Evolutionary conservation across 495 filamentous ascomycete species (phyloP).

Genomic region (Penicillium parvum): DNA sequence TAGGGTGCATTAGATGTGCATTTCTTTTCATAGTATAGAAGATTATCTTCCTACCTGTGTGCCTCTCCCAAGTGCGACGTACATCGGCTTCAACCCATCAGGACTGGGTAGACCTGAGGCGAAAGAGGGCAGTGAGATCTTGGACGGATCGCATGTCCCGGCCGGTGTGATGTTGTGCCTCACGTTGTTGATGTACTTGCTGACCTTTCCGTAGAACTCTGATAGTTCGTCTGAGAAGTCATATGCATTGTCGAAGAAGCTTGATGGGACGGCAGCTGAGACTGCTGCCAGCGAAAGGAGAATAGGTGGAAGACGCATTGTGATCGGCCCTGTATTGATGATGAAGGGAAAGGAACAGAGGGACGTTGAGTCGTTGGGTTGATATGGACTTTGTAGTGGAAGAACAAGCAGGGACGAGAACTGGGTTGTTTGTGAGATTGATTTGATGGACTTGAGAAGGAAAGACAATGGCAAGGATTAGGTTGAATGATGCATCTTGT

Average conservation of each 20-base stretch:
- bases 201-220: slow-evolving; percentile 37
- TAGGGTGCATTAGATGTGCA: neutral
- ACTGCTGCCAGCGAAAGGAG: slow-evolving; percentile 29
- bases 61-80: slow-evolving; percentile 82
- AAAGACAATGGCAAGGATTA: slow-evolving; percentile 9
- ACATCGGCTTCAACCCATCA: slow-evolving; percentile 56
- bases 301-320: slow-evolving; percentile 29
- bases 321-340: slow-evolving; percentile 10
- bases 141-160: slow-evolving; percentile 35
- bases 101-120: slow-evolving; percentile 53
- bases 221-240: slow-evolving; percentile 35
- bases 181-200: slow-evolving; percentile 30
- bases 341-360: neutral
- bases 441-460: too few relatives aligned
- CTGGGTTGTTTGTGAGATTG: slow-evolving; percentile 10
- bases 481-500: slow-evolving; percentile 10
- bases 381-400: neutral
- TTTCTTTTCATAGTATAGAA: neutral
- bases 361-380: neutral
- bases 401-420: slow-evolving; percentile 9
- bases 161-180: slow-evolving; percentile 16
- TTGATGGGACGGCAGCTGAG: slow-evolving; percentile 35
- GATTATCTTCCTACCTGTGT: slow-evolving; percentile 46
- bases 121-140: slow-evolving; percentile 35
- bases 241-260: slow-evolving; percentile 32